Conservation (phyloP, 345 rosid species). For the Brassica incana region DNA sequence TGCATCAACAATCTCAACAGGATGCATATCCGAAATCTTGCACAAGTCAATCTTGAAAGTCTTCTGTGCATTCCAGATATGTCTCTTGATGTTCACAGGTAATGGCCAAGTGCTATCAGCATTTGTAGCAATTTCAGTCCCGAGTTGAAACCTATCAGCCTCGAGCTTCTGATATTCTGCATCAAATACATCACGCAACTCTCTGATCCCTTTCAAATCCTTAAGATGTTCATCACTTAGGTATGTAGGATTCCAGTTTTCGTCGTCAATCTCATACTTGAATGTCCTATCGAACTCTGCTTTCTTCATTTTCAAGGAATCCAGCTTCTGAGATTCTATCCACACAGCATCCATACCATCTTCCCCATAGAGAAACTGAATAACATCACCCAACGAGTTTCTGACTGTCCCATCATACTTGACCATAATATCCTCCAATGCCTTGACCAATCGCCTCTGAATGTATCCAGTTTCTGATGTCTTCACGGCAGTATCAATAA, state of each 20-base stretch:
- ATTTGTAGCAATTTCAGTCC: slow-evolving; percentile 88
- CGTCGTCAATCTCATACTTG: slow-evolving; percentile 85
- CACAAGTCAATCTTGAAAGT: slow-evolving; percentile 81
- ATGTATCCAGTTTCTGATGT: slow-evolving; percentile 99
- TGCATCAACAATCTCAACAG: slow-evolving; percentile 95
- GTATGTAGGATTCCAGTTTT: slow-evolving; percentile 84
- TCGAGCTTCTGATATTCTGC: slow-evolving; percentile 94
- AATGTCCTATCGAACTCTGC: slow-evolving; percentile 75
- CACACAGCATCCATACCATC: slow-evolving; percentile 99
- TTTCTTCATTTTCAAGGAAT: slow-evolving; percentile 89
- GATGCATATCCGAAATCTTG: slow-evolving; percentile 86
- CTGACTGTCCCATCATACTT: slow-evolving; percentile 98
- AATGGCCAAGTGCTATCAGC: slow-evolving; percentile 92
- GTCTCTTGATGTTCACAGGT: slow-evolving; percentile 94
- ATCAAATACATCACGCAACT: slow-evolving; percentile 89
- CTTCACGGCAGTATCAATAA: slow-evolving; percentile 97
- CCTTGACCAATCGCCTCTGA: slow-evolving; percentile 97
- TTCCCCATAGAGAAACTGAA: slow-evolving; percentile 97
- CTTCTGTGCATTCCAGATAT: slow-evolving; percentile 97
- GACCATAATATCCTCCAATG: slow-evolving; percentile 99
- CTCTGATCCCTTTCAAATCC: slow-evolving; percentile 83
- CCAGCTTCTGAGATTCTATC: slow-evolving; percentile 94
- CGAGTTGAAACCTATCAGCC: slow-evolving; percentile 81
- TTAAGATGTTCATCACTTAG: slow-evolving; percentile 81
- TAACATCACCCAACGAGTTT: slow-evolving; percentile 95